Evolutionary conservation across 1,139 yeast genomes (phyloP), one percentile per base, ranked within the genome.

Genomic region (Arxiozyma slooffiae): DNA sequence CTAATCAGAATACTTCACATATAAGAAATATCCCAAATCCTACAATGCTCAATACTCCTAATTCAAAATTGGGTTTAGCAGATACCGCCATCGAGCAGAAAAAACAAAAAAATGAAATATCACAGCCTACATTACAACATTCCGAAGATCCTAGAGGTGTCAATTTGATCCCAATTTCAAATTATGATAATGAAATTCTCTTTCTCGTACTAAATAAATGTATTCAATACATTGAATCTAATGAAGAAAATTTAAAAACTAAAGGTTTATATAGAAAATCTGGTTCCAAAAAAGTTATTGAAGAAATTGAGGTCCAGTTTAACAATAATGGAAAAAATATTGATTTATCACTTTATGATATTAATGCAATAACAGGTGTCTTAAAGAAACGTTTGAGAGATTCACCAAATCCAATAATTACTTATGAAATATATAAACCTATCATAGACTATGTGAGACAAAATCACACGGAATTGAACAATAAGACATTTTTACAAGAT

Each of bases 251-350:
- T 34, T 48, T 65, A 58, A 80, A 76, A 48, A 71, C 75, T 45
- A 97, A 90, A 67, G 98, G 98, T 7, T 77, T 92, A 41, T 92
- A 92, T 70, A 77, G 98, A 60, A 85, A 90, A 57, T 85, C 95
- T 22, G 98, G 97, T 2, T 80, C 92, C 16, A 87, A 88, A 49
- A 80, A 87, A 56, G 67, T 60, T 17, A 60, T 66, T 30, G 69
- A 66, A 43, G 58, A 59, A 34, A 55, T 64, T 22, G 69, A 65
- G 47, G 52, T 63, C 53, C 75, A 59, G 18, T 64, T 71, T 24
- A 54, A 58, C 4, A 52, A 52, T 17, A 69, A 64, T 55, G 76
- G 56, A 16, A 57, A 64, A 8, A 51, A 51, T 38, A 74, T 76
- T 22, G 78, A 76, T 34, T 66, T 75, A 4, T 48, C 53, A 18